phyloP scores from a whole-genome alignment of 805 yeast species.

The Kluyveromyces nonfermentans region DNA sequence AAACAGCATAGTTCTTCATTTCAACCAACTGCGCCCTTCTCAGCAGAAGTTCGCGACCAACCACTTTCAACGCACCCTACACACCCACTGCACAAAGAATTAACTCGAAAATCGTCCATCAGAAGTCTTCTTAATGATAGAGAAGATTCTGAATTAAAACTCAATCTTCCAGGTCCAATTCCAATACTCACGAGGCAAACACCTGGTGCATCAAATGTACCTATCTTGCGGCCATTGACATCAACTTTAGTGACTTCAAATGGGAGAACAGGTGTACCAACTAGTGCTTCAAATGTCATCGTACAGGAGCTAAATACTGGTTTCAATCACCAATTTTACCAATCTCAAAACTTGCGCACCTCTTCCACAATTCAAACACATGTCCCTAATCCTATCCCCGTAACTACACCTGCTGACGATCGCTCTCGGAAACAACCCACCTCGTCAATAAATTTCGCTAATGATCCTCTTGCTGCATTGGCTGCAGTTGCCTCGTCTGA shows the following conservation, averaged over 20 bases:
- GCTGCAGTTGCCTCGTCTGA: conserved; percentile 32
- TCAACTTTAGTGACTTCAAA: background rate
- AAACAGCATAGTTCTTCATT: background rate
- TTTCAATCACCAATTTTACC: background rate
- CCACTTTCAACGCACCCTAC: background rate
- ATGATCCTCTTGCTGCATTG: conserved; percentile 30
- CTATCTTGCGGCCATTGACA: background rate
- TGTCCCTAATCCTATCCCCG: background rate
- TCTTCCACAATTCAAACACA: background rate
- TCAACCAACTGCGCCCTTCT: conserved; percentile 7
- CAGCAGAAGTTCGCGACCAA: background rate
- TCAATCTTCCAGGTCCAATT: background rate
- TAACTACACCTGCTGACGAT: background rate
- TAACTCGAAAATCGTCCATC: conserved; percentile 8
- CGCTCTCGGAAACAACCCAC: conserved; percentile 11
- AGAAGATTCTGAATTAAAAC: background rate
- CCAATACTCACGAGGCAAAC: background rate
- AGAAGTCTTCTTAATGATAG: conserved; percentile 8
- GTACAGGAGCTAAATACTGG: conserved; percentile 7
- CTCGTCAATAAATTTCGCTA: conserved; percentile 19
- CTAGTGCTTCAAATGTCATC: conserved; percentile 4
- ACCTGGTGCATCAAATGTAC: background rate
- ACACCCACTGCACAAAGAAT: background rate
- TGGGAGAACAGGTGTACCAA: background rate
- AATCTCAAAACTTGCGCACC: background rate